phyloP scores from a whole-genome alignment of 2,329 filamentous ascomycete species.

The Calcarisporium arbuscula region DNA sequence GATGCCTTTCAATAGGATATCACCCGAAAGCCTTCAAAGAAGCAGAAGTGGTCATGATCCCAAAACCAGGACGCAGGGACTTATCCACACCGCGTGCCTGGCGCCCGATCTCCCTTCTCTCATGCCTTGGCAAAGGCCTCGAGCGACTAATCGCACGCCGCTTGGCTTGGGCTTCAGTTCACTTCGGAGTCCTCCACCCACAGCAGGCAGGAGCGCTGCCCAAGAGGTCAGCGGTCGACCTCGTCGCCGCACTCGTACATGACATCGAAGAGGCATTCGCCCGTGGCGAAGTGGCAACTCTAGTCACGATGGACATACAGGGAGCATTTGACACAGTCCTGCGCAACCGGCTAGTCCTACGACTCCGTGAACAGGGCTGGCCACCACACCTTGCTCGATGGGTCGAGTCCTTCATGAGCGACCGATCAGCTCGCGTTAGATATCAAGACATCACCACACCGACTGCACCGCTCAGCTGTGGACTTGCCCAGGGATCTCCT shows the following conservation, averaged over 20 bases:
- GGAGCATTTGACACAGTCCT: conserved; percentile 14
- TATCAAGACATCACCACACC: conserved; percentile 7
- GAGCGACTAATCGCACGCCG: conserved; percentile 17
- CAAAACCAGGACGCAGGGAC: conserved; percentile 16
- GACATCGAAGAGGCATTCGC: conserved; percentile 13
- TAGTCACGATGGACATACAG: conserved; percentile 13
- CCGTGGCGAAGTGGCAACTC: conserved; percentile 5
- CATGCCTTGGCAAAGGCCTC: conserved; percentile 19
- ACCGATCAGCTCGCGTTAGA: conserved; percentile 1
- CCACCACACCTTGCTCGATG: conserved; percentile 8
- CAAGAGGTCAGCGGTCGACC: conserved; percentile 13
- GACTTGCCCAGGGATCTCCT: conserved; percentile 11
- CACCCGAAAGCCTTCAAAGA: conserved; percentile 14
- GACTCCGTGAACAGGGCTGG: conserved; percentile 12
- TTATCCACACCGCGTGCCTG: conserved; percentile 12
- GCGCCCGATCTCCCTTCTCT: conserved; percentile 19
- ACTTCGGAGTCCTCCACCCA: conserved; percentile 13
- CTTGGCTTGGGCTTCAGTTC: conserved; percentile 13
- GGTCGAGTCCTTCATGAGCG: conserved; percentile 11
- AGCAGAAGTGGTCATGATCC: conserved; percentile 18
- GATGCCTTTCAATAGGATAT: conserved; percentile 12
- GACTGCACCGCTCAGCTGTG: conserved; percentile 4
- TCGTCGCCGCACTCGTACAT: conserved; percentile 13
- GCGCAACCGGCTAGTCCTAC: conserved; percentile 11
- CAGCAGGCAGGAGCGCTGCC: conserved; percentile 17